phyloP scores from a whole-genome alignment of 2,329 filamentous ascomycete species.

The Pseudogymnoascus sp. region DNA sequence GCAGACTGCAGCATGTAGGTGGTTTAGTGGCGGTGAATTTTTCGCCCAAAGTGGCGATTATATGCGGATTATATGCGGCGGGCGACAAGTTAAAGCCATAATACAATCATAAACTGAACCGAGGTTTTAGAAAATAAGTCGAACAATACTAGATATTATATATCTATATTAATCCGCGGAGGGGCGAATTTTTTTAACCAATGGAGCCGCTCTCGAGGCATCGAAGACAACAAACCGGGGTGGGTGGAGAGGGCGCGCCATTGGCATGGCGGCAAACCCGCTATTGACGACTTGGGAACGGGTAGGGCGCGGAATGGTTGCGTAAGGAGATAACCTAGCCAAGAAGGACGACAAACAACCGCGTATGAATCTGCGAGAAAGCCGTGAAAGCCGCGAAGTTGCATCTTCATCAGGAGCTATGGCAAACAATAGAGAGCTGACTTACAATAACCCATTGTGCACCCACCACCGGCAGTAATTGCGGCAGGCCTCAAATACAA shows the following conservation, averaged over 20 bases:
- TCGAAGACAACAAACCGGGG: neutral
- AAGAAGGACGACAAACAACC: neutral
- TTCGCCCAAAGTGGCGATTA: neutral
- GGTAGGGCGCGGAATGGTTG: neutral
- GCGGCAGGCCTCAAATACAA: neutral
- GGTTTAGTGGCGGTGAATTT: neutral
- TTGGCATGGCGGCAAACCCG: neutral
- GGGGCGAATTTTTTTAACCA: neutral
- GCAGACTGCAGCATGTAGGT: slow-evolving; percentile 3
- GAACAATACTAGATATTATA: neutral
- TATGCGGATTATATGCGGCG: slow-evolving; percentile 3
- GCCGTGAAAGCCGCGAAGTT: neutral
- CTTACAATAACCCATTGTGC: neutral
- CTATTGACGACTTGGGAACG: slow-evolving; percentile 1
- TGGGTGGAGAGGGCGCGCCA: neutral
- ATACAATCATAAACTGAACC: neutral
- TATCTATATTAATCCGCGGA: neutral
- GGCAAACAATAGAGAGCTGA: neutral
- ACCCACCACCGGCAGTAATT: neutral
- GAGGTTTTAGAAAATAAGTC: neutral
- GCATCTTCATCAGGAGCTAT: neutral
- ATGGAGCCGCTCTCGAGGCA: neutral
- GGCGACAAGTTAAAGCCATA: neutral
- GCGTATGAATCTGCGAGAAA: neutral
- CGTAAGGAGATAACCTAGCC: neutral